Conservation (phyloP, 2,329 filamentous ascomycete genomes). For the Coniochaeta prunicola region DNA sequence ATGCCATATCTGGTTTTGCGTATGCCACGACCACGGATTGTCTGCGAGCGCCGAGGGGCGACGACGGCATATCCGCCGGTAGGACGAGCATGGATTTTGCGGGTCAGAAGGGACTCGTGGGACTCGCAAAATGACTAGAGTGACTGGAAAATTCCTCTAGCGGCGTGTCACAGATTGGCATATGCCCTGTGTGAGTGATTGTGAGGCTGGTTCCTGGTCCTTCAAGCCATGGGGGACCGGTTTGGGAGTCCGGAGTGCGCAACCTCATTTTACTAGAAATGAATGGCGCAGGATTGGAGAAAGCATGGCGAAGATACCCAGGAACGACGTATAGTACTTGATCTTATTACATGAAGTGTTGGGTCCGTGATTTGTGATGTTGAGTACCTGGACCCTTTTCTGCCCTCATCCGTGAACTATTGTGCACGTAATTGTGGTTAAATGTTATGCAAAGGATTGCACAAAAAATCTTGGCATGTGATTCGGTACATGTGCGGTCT, state of each 20-base stretch:
- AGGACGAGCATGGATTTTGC: background rate
- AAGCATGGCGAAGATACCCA: slow-evolving; percentile 11
- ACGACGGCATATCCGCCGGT: background rate
- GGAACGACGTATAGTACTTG: slow-evolving; percentile 3
- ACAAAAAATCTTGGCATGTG: background rate
- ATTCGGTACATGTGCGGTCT: background rate
- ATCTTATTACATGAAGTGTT: background rate
- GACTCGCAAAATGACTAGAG: background rate
- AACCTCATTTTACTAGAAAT: slow-evolving; percentile 12
- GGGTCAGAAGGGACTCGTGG: background rate
- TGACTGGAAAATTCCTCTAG: background rate
- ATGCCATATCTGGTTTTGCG: background rate
- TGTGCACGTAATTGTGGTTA: no score
- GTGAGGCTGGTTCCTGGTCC: no score
- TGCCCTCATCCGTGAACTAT: no score
- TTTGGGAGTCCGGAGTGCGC: background rate
- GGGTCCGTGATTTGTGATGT: no score
- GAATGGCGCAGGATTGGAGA: slow-evolving; percentile 2
- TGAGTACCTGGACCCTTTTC: no score
- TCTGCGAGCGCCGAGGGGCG: background rate
- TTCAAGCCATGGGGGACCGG: background rate
- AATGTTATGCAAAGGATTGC: background rate
- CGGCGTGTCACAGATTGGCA: background rate
- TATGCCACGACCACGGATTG: background rate
- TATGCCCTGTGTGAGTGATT: background rate